Conservation (phyloP, 768 basidiomycete genomes). For the Pleurotus sapidus region DNA sequence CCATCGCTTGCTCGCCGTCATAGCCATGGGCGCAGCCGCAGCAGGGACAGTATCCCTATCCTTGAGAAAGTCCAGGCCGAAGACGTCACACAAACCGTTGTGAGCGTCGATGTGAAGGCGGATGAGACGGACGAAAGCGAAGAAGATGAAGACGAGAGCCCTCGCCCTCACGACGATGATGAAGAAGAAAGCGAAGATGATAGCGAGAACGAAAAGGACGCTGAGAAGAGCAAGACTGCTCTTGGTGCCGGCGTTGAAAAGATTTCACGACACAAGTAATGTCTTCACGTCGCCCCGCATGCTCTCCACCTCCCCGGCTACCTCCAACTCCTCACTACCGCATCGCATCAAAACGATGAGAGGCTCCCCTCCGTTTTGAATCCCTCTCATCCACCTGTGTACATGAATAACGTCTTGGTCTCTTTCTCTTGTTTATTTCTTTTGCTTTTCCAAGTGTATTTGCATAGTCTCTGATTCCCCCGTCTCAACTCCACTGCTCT, state of each 20-base stretch:
- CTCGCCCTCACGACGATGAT: neutral
- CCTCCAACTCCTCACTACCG: neutral
- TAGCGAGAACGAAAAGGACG: constrained; percentile 26
- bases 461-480: neutral
- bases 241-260: constrained; percentile 50
- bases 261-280: constrained; percentile 37
- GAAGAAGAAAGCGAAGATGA: constrained; percentile 13
- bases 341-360: too few species aligned
- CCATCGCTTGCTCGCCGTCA: constrained; percentile 11
- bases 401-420: too few species aligned
- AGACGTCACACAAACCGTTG: neutral
- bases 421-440: too few species aligned
- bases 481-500: neutral
- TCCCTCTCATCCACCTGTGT: too few species aligned
- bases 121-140: constrained; percentile 18
- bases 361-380: too few species aligned
- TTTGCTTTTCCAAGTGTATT: too few species aligned
- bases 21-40: constrained; percentile 16
- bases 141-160: constrained; percentile 16
- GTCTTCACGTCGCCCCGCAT: neutral
- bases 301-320: neutral
- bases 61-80: constrained; percentile 20
- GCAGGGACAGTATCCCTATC: constrained; percentile 12
- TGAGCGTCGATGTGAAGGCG: constrained; percentile 14
- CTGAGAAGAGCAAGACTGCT: constrained; percentile 28